Percentiles rank a stretch among this genome's conserved stretches.
phyloP scores from a whole-genome alignment of 2,329 filamentous ascomycete species.

The Periglandula ipomoeae region DNA sequence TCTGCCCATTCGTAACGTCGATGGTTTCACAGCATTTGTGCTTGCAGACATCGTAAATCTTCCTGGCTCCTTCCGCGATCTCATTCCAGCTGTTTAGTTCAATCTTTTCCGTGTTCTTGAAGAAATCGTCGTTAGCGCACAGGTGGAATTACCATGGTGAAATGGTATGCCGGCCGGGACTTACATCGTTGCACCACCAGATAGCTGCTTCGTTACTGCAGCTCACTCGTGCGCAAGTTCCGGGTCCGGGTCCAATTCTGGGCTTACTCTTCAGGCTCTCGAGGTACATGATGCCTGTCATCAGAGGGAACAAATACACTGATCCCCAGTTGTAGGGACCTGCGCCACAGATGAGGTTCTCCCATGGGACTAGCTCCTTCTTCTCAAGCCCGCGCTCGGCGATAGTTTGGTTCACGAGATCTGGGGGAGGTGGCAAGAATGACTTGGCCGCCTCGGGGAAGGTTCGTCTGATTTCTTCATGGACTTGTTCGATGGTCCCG shows the following conservation, averaged over 20 bases:
- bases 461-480: not conserved
- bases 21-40: not conserved
- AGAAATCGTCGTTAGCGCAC: not conserved
- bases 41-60: not conserved
- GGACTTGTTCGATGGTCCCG: not conserved
- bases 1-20: not conserved
- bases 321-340: not conserved
- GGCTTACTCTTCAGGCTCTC: not conserved
- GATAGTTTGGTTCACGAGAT: not conserved
- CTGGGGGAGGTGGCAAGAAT: not conserved
- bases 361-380: not conserved
- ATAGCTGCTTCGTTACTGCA: not conserved
- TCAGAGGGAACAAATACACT: not conserved
- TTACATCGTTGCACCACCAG: slow-evolving; percentile 1
- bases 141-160: not conserved
- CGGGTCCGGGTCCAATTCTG: not conserved
- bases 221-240: not conserved
- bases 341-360: not conserved
- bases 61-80: not conserved
- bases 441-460: not conserved
- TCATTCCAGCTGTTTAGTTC: not conserved
- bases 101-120: not conserved
- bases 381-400: not conserved
- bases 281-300: not conserved
- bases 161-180: too few relatives aligned